Evolutionary conservation across 805 yeast species (phyloP).

Genomic region (Deakozyma indianensis): DNA sequence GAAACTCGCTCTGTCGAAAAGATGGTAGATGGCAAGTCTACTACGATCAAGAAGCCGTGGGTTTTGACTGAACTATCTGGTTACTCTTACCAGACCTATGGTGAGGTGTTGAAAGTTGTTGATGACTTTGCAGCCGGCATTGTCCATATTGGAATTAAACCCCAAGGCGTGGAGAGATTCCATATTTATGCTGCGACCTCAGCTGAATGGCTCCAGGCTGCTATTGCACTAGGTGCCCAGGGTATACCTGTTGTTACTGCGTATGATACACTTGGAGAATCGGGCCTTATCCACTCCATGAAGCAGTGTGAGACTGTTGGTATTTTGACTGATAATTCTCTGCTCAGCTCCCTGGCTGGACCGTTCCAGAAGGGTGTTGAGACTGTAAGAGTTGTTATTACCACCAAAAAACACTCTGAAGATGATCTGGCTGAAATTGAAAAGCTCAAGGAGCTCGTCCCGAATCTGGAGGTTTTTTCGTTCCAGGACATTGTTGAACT

Average conservation of each 20-base stretch:
- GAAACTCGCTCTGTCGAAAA: conserved; percentile 67
- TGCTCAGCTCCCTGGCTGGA: conserved; percentile 49
- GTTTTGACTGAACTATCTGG: conserved; percentile 62
- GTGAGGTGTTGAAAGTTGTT: conserved; percentile 36
- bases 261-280: conserved; percentile 86
- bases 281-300: conserved; percentile 67
- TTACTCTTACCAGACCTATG: conserved; percentile 52
- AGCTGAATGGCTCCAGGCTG: conserved; percentile 80
- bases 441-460: conserved; percentile 50
- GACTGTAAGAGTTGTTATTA: conserved; percentile 53
- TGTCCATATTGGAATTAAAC: conserved; percentile 53
- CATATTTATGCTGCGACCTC: conserved; percentile 86
- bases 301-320: conserved; percentile 67
- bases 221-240: conserved; percentile 64
- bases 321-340: conserved; percentile 69
- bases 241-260: conserved; percentile 85
- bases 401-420: conserved; percentile 51
- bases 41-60: conserved; percentile 76
- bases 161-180: conserved; percentile 43
- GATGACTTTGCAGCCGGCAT: conserved; percentile 61
- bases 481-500: conserved; percentile 48
- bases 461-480: conserved; percentile 57
- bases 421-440: conserved; percentile 35
- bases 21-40: conserved; percentile 60
- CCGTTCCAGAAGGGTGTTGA: conserved; percentile 52